Percentiles rank a stretch among this genome's conserved stretches.
These are phyloP conservation scores for Fusarium falciforme DNA, from an alignment of 2,329 filamentous ascomycete species.

Conservation along the genomic window DNA sequence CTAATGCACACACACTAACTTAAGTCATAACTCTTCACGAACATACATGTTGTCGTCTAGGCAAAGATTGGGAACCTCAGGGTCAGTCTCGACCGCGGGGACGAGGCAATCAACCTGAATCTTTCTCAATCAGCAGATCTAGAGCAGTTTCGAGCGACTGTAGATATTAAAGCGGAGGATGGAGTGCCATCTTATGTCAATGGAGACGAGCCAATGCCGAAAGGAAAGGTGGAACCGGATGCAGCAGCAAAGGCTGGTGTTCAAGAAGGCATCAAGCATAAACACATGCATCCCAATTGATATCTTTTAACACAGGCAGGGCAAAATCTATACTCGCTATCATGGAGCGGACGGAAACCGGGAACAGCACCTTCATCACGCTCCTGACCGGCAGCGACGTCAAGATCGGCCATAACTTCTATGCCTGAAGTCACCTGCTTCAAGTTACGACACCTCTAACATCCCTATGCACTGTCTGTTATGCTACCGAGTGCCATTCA, in stretches of 20 bases:
- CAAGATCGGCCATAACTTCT: neutral
- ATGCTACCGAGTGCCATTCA: neutral
- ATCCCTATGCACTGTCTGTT: too few species aligned
- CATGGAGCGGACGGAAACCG: neutral
- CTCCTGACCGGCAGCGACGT: neutral
- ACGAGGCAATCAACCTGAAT: too few species aligned
- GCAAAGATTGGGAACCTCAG: too few species aligned
- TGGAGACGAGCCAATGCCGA: too few species aligned
- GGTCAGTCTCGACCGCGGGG: too few species aligned
- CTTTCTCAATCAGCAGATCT: too few species aligned
- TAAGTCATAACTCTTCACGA: too few species aligned
- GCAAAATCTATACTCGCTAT: neutral
- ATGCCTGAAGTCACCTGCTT: neutral
- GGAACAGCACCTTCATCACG: neutral
- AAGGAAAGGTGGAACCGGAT: neutral
- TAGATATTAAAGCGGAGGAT: neutral
- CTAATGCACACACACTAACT: too few species aligned
- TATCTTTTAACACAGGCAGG: neutral
- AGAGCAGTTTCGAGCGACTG: neutral
- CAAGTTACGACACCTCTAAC: neutral
- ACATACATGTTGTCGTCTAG: too few species aligned
- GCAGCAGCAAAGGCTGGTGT: neutral
- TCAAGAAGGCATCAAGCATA: neutral
- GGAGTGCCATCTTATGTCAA: neutral
- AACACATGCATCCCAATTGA: neutral